Evolutionary conservation across 805 yeast species (phyloP).

Genomic region (Isabelozyma gotoi): DNA sequence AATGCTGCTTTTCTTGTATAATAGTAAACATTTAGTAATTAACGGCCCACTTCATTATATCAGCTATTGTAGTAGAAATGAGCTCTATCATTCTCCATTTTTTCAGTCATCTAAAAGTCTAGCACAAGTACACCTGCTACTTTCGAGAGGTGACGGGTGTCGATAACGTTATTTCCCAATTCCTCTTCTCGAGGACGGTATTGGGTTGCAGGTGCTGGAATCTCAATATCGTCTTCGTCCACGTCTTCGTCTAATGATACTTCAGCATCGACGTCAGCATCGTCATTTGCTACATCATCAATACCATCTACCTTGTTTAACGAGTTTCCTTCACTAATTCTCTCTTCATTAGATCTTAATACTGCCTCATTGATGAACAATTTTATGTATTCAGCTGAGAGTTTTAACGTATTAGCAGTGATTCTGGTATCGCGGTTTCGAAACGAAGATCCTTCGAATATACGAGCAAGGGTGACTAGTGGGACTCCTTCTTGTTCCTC

Average conservation of each 20-base stretch:
- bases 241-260: conserved; percentile 11
- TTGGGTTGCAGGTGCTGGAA: conserved; percentile 19
- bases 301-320: conserved; percentile 30
- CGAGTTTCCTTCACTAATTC: conserved; percentile 30
- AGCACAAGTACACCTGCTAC: conserved; percentile 57
- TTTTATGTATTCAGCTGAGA: conserved; percentile 53
- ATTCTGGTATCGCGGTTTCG: conserved; percentile 46
- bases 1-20: not conserved
- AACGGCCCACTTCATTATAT: not conserved
- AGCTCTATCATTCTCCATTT: too few species aligned
- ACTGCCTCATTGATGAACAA: conserved; percentile 62
- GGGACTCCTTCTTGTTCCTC: conserved; percentile 1
- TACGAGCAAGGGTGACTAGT: conserved; percentile 43
- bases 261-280: conserved; percentile 14
- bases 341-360: conserved; percentile 54
- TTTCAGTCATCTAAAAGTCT: conserved; percentile 42
- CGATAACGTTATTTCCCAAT: conserved; percentile 36
- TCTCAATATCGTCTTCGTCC: conserved; percentile 14
- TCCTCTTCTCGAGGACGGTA: not conserved
- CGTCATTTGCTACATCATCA: conserved; percentile 22
- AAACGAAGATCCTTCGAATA: conserved; percentile 53
- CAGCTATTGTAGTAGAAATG: too few species aligned
- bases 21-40: not conserved
- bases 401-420: conserved; percentile 46
- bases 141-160: conserved; percentile 53